Base-by-base conservation (phyloP, 805 yeast genomes). In the Lachancea kluyveri region DNA sequence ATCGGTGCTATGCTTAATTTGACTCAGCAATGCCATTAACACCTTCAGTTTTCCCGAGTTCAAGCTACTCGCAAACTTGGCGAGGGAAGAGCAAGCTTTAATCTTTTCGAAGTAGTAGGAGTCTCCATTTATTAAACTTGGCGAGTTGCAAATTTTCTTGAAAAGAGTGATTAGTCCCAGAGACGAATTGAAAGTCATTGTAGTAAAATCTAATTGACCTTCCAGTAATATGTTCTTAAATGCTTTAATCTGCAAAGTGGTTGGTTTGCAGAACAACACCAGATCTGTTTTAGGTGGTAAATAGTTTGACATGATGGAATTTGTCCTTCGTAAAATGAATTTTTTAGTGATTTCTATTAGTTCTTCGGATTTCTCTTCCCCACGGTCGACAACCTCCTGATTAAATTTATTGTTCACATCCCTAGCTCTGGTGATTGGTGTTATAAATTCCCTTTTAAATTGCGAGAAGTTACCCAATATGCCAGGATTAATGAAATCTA, bases 401-500 rank as follows among this genome's bases (percentile, higher is more conserved):
- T 75, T 71, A 3, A 62, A 62, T 39, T 84, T 77, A 26, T 68
- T 70, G 6, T 72, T 67, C 12, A 69, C 60, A 50, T 77, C 94
- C 48, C 96, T 64, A 0, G 94, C 74, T 38, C 70, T 62, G 23
- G 73, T 51, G 19, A 90, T 87, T 1, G 96, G 96, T 17, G 57
- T 64, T 38, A 84, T 74, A 47, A 52, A 88, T 4, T 65, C 65
- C 40, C 68, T 72, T 45, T 79, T 83, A 50, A 83, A 77, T 11
- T 61, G 55, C 15, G 70, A 63, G 35, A 71, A 69, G 1, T 65
- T 60, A 0, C 95, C 95, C 16, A 92, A 61, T 1, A 82, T 61
- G 0, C 88, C 90, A 0, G 96, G 96, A 47, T 86, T 87, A 8
- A 86, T 63, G 51, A 90, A 90, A 48, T 86, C 81, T 5, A 80